Evolutionary conservation across 352 stramenopile genomes (phyloP).

Genomic region (Phytophthora palmivora): DNA sequence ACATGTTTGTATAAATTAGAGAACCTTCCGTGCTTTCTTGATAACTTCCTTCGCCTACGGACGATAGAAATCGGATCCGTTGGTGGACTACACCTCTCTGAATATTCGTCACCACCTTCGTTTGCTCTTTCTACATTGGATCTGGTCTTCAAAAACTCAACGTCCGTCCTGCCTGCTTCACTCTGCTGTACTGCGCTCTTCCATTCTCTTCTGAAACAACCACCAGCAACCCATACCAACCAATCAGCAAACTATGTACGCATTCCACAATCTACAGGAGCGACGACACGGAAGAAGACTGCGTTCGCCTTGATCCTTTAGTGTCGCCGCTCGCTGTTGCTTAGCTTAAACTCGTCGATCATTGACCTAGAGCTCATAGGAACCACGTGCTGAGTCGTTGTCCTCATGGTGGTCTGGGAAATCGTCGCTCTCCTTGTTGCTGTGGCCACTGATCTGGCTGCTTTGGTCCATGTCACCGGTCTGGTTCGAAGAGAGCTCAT

Average conservation of each 20-base stretch:
- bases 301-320: conserved; percentile 26
- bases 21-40: conserved; percentile 28
- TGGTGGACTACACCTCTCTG: too few relatives aligned
- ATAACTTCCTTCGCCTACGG: conserved; percentile 11
- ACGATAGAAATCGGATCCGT: too few relatives aligned
- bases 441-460: conserved; percentile 74
- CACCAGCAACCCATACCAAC: conserved; percentile 25
- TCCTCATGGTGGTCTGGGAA: conserved; percentile 81
- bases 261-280: conserved; percentile 31
- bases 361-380: conserved; percentile 75
- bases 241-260: conserved; percentile 36
- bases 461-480: conserved; percentile 60
- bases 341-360: conserved; percentile 27
- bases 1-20: conserved; percentile 47
- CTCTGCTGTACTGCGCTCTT: conserved; percentile 18
- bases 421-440: conserved; percentile 70
- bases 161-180: conserved; percentile 28
- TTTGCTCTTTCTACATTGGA: conserved; percentile 32
- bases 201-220: conserved; percentile 34
- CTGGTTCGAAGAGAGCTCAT: conserved; percentile 44
- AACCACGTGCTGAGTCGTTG: conserved; percentile 71
- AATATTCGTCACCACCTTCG: too few relatives aligned
- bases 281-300: conserved; percentile 28
- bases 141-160: conserved; percentile 40
- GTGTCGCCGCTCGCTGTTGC: conserved; percentile 22